Base-by-base conservation (phyloP, 2,329 filamentous ascomycete species). In the Capronia americana region DNA sequence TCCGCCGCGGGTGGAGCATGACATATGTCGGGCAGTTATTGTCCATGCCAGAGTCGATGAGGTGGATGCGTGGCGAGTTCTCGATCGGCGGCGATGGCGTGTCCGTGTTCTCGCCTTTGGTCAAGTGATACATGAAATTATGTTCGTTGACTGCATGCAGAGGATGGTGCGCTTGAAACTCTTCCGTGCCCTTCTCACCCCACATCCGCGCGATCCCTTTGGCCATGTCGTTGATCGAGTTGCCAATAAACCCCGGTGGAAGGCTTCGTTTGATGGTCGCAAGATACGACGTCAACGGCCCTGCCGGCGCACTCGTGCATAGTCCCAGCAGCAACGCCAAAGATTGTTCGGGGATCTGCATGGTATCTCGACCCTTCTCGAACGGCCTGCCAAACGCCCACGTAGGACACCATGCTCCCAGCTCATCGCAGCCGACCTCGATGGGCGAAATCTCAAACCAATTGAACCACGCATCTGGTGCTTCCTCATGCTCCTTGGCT, bases 331-430 rank as follows among this genome's bases (percentile, higher is more conserved):
- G 55, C 24, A 68, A 57, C 6, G 66, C 62, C 6, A 68, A 50
- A 26, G 62, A 65, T 46, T 71, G 59, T 41, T 71, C 61, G 24
- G 65, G 65, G 5, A 71, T 51, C 50, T 71, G 69, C 68, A 71
- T 69, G 3, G 65, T 69, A 44, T 66, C 70, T 20, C 62, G 65
- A n/a, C 71, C 70, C n/a, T 74, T 64, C 4, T 74, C 66, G 67
- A 77, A 77, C 0, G 75, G 75, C 20, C 76, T 65, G 23, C 76
- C 75, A 58, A 78, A 77, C 2, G 71, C 76, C 75, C 76, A 78
- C 6, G 75, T 77, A 10, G 76, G 76, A 7, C 75, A 74, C 73
- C 74, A 77, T 4, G 75, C 74, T 65, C 73, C 70, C n/a, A 77
- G 72, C 62, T 77, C 76, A 48, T 77, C 76, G 62, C 76, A 77